Evolutionary conservation across 768 basidiomycete genomes (phyloP).

Genomic region (Serpula lacrymans): DNA sequence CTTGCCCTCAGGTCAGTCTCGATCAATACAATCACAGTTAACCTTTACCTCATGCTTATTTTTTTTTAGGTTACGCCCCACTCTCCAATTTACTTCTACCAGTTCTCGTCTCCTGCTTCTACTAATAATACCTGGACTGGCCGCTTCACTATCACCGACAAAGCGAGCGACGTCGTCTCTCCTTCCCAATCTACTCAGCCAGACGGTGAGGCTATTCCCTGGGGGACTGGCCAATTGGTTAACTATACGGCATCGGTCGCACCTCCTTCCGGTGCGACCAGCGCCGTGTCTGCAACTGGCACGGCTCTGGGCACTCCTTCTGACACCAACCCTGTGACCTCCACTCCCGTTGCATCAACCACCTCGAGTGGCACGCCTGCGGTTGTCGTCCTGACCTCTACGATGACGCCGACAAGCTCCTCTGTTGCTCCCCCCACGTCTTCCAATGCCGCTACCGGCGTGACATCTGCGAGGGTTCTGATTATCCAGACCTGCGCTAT

Average conservation of each 20-base stretch:
- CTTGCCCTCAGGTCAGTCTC: slow-evolving; percentile 64
- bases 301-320: slow-evolving; percentile 1
- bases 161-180: slow-evolving; percentile 40
- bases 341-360: slow-evolving; percentile 1
- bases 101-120: slow-evolving; percentile 52
- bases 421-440: not conserved
- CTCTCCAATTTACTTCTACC: slow-evolving; percentile 78
- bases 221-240: slow-evolving; percentile 61
- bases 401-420: not conserved
- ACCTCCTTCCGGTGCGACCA: slow-evolving; percentile 13
- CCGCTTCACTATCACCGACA: slow-evolving; percentile 69
- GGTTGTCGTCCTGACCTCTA: slow-evolving; percentile 5
- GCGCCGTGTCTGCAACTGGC: slow-evolving; percentile 6
- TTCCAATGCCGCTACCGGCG: slow-evolving; percentile 6
- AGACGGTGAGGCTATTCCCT: slow-evolving; percentile 47
- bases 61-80: slow-evolving; percentile 52
- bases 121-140: slow-evolving; percentile 58
- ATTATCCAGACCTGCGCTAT: slow-evolving; percentile 14
- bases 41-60: slow-evolving; percentile 2
- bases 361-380: not conserved
- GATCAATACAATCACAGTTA: not conserved
- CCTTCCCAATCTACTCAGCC: slow-evolving; percentile 56
- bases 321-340: not conserved
- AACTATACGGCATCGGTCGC: slow-evolving; percentile 28
- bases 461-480: slow-evolving; percentile 2